Evolutionary conservation across 495 filamentous ascomycete genomes (phyloP).

Genomic region (Xylaria palmicola): DNA sequence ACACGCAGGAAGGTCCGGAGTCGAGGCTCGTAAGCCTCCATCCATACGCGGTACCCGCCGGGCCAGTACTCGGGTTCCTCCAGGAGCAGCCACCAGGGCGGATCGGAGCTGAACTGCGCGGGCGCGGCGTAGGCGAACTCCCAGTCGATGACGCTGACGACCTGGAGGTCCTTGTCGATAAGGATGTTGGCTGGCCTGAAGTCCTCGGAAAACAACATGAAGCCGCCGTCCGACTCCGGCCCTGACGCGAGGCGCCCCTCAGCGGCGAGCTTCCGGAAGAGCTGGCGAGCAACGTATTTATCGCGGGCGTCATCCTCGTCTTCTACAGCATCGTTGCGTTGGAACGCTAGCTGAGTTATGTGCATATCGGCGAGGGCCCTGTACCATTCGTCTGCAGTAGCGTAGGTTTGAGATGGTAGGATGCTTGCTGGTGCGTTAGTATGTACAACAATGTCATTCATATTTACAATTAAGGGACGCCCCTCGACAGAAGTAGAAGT

Average conservation of each 20-base stretch:
- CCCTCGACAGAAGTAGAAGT: too few species aligned
- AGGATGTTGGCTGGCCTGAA: constrained; percentile 28
- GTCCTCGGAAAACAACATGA: too few species aligned
- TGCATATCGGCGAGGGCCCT: constrained; percentile 42
- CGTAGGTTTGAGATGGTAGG: too few species aligned
- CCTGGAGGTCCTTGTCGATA: constrained; percentile 13
- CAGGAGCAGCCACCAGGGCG: constrained; percentile 42
- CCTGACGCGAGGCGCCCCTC: constrained; percentile 19
- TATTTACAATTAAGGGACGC: too few species aligned
- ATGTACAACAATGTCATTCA: too few species aligned
- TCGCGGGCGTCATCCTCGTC: constrained; percentile 36
- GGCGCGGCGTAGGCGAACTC: constrained; percentile 40
- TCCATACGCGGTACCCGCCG: constrained; percentile 28
- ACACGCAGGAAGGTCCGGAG: constrained; percentile 29
- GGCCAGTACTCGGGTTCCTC: constrained; percentile 32
- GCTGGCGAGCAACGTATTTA: constrained; percentile 33
- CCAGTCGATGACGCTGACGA: constrained; percentile 30
- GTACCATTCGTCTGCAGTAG: constrained; percentile 43
- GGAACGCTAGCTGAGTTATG: constrained; percentile 37
- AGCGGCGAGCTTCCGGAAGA: constrained; percentile 5
- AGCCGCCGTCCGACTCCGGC: constrained; percentile 33
- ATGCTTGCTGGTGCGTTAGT: too few species aligned
- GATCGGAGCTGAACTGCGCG: constrained; percentile 32
- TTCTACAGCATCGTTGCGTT: constrained; percentile 41
- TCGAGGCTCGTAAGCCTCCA: constrained; percentile 21